phyloP scores from a whole-genome alignment of 2,329 filamentous ascomycete genomes.

The Dactylellina sp. region DNA sequence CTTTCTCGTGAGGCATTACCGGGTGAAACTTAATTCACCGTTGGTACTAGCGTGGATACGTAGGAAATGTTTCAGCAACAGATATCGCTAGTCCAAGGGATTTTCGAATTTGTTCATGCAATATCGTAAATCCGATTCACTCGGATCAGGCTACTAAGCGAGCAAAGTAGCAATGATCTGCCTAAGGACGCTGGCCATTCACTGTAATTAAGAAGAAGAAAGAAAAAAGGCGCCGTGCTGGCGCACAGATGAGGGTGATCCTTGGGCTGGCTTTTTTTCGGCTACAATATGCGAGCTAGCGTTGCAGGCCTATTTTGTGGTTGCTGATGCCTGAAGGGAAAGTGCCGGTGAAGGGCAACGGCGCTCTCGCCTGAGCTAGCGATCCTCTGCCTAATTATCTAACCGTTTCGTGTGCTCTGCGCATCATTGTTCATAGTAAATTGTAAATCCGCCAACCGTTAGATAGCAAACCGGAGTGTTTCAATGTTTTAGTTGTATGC shows the following conservation, averaged over 20 bases:
- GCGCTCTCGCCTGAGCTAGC: background rate
- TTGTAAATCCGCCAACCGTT: background rate
- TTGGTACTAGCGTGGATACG: constrained; percentile 13
- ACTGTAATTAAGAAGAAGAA: constrained; percentile 17
- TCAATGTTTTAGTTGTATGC: constrained; percentile 10
- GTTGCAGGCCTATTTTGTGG: constrained; percentile 40
- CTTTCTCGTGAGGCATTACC: constrained; percentile 8
- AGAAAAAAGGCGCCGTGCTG: background rate
- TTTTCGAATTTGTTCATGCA: constrained; percentile 40
- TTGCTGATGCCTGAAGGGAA: constrained; percentile 32
- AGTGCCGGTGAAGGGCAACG: background rate
- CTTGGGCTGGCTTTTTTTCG: constrained; percentile 16
- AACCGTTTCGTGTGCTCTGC: constrained; percentile 14
- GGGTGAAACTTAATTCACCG: constrained; percentile 42
- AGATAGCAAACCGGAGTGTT: background rate
- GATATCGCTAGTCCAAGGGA: constrained; percentile 27
- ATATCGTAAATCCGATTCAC: constrained; percentile 27
- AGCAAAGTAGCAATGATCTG: constrained; percentile 40
- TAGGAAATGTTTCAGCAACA: constrained; percentile 20
- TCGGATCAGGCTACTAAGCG: constrained; percentile 25
- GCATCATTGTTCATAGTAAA: background rate
- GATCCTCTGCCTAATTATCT: constrained; percentile 9
- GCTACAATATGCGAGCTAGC: constrained; percentile 33
- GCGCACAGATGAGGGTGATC: background rate
- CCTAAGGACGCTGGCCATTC: constrained; percentile 25